These are phyloP conservation scores for Brassica balearica DNA, from an alignment of 441 rosid species.

Conservation along the genomic window DNA sequence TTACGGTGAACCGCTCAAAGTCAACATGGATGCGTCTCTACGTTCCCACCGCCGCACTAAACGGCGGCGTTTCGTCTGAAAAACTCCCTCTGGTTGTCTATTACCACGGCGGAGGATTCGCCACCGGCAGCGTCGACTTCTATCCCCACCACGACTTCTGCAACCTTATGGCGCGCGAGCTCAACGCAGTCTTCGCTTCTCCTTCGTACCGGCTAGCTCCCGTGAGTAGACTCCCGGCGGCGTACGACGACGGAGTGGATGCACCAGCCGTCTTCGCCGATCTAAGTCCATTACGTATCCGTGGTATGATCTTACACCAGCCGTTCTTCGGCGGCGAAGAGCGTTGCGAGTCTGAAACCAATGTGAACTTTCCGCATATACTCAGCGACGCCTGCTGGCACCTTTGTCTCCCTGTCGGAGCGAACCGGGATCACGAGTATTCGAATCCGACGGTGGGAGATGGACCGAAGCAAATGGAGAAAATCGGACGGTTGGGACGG, in stretches of 20 bases:
- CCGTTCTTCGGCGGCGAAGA: constrained; percentile 58
- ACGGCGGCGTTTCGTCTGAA: not conserved
- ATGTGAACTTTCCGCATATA: too few species aligned
- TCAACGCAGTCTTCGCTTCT: constrained; percentile 48
- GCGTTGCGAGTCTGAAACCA: constrained; percentile 28
- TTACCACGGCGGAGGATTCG: constrained; percentile 67
- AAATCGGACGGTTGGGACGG: too few species aligned
- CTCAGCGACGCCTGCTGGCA: too few species aligned
- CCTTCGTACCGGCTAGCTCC: constrained; percentile 59
- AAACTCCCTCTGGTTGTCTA: constrained; percentile 57
- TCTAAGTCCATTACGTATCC: constrained; percentile 30
- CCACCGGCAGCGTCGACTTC: constrained; percentile 40
- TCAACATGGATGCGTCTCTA: constrained; percentile 54
- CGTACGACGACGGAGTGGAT: constrained; percentile 27
- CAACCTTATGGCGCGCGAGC: constrained; percentile 35
- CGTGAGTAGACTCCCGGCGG: constrained; percentile 66
- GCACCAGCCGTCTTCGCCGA: too few species aligned
- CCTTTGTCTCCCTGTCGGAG: too few species aligned
- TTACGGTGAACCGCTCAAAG: constrained; percentile 35
- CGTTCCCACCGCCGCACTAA: constrained; percentile 43
- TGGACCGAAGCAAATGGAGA: too few species aligned
- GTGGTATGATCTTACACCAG: constrained; percentile 58
- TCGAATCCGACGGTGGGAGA: too few species aligned
- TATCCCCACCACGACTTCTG: constrained; percentile 36
- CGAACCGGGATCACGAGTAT: too few species aligned